These are phyloP conservation scores for Amanita muscaria DNA, from an alignment of 768 basidiomycete species.

Conservation along the genomic window DNA sequence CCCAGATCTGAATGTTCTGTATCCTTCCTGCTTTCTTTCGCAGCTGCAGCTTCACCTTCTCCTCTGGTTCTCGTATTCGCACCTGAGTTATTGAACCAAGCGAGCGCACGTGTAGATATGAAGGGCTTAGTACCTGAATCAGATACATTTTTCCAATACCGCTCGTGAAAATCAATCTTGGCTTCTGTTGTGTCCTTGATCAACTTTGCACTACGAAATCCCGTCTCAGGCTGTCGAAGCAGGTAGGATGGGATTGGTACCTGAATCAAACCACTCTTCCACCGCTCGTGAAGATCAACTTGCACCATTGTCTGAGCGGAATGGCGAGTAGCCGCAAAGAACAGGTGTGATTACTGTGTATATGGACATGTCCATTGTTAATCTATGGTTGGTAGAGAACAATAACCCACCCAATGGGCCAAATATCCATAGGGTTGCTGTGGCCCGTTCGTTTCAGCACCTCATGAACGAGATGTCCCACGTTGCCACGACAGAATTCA, in stretches of 20 bases:
- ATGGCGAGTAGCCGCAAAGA: conserved; percentile 92
- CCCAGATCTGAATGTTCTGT: no score
- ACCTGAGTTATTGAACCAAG: conserved; percentile 20
- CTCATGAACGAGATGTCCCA: conserved; percentile 91
- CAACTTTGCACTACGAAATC: conserved; percentile 56
- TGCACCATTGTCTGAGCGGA: conserved; percentile 75
- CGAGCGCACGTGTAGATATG: conserved; percentile 34
- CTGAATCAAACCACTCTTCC: no score
- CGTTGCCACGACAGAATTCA: conserved; percentile 60
- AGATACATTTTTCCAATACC: conserved; percentile 91
- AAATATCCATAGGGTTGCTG: conserved; percentile 87
- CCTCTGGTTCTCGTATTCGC: neutral
- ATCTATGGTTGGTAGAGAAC: neutral
- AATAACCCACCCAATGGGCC: conserved; percentile 70
- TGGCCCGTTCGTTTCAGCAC: conserved; percentile 77
- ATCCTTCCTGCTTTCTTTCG: no score
- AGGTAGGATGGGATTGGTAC: no score
- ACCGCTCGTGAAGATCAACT: conserved; percentile 65
- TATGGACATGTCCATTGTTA: no score
- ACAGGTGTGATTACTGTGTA: no score
- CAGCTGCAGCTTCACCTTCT: neutral
- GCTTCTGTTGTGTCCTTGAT: conserved; percentile 80
- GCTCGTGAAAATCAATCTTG: conserved; percentile 84
- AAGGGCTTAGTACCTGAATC: conserved; percentile 62
- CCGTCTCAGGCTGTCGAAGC: no score